Base-by-base conservation (phyloP, 805 yeast species). In the Suhomyces vadensis region DNA sequence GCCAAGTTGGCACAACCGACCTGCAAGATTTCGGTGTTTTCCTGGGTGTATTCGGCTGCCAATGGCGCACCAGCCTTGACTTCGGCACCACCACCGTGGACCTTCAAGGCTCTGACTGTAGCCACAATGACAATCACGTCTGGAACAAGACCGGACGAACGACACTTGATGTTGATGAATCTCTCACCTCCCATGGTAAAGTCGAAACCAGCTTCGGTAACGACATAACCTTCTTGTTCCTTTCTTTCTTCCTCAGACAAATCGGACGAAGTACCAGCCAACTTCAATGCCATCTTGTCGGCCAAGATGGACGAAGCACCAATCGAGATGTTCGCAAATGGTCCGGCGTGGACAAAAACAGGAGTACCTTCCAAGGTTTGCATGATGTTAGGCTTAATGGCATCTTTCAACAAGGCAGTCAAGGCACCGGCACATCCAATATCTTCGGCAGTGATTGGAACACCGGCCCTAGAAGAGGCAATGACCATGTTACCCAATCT, bases 141-240 rank as follows among this genome's bases (percentile, higher is more conserved):
- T 14, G 95, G 95, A 23, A 73, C 74, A 50, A 85, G 72, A 6
- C 92, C 94, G n/a, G 88, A 81, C 7, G 90, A 77, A 61, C 94
- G 78, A 63, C 91, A 83, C 65, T 86, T 86, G 69, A 86, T 86
- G 67, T 92, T 89, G 69, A 92, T 80, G 72, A 92, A 92, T 60
- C 98, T 80, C 74, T 92, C 99, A 56, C 98, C 98, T 53, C 99
- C 99, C 98, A 92, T 92, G 39, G 97, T 92, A 75, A 94, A 92
- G 69, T 92, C 98, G 71, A 92, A 92, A 42, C 99, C 99, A 31
- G 98, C 97, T 68, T 92, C 99, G 40, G 99, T 92, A 49, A 92
- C 88, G 43, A 90, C 98, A 62, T 80, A 92, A 53, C 98, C 98
- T 53, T 77, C 77, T 57, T 77, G 77, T 43, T 74, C 73, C 40